Evolutionary conservation across 2,329 filamentous ascomycete species (phyloP), one percentile per base, ranked within the genome.

Genomic region (Chrysoporthe cubensis): DNA sequence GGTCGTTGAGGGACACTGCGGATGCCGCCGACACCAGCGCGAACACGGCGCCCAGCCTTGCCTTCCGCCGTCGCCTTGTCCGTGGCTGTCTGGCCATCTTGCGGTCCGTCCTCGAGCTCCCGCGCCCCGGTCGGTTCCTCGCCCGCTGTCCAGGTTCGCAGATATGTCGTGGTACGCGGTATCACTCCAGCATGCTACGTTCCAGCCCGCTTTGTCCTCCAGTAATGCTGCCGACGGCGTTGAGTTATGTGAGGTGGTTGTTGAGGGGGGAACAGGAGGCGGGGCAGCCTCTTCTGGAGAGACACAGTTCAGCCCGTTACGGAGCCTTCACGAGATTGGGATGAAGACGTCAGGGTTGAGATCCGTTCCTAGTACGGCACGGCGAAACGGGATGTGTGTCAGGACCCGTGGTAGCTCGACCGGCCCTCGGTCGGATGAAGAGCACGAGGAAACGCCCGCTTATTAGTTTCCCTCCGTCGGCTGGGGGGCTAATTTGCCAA

Each of bases 1-100:
- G 80, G 71, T 78, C 77, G 58, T 80, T 77, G 40, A 84, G 76
- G 7, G 76, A 75, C 11, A 78, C 62, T n/a, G 76, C 75, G 18
- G 74, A 71, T 34, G 73, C 71, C 32, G 72, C 72, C 42, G 75
- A 73, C 34, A 73, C 71, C 67, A 74, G 62, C 62, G 70, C 52
- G n/a, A 73, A 46, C 7, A 71, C 44, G 63, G 56, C 59, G 40
- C 40, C 63, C 66, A 70, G 66, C 54, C 34, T 67, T 44, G 61
- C 65, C 3, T 32, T 54, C 32, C 48, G 64, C 63, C 65, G 62
- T 43, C 67, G 68, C 52, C 64, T 60, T 40, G 62, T 54, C 60
- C 69, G 56, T 37, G 54, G 44, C 2, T 40, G 58, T 44, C 40
- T 54, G 56, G 58, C 52, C 68, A 69, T 69, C n/a, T 16, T 52